Conservation (phyloP, 441 rosid species). For the Mallotus japonicus region DNA sequence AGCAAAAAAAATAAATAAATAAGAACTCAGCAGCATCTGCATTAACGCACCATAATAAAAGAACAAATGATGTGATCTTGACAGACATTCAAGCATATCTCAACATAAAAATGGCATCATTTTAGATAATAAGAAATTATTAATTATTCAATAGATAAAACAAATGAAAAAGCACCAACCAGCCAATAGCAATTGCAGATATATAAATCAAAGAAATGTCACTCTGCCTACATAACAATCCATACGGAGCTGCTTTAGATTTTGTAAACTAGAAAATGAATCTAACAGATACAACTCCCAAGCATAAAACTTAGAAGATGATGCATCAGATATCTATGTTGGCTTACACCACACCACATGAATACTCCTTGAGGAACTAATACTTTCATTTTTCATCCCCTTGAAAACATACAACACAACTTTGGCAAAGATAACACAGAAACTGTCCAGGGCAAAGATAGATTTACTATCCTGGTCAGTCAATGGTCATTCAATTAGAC, state of each 20-base stretch:
- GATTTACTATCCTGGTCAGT: not conserved
- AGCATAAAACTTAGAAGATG: not conserved
- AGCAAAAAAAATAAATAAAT: not conserved
- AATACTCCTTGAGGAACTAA: not conserved
- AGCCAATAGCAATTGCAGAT: not conserved
- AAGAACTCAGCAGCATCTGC: slow-evolving; percentile 7
- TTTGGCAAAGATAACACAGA: not conserved
- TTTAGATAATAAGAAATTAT: not conserved
- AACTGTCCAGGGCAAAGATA: not conserved
- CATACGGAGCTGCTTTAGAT: not conserved
- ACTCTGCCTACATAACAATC: not conserved
- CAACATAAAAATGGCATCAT: not conserved
- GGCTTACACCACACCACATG: not conserved
- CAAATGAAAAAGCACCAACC: not conserved
- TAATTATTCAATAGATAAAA: not conserved
- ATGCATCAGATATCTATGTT: not conserved
- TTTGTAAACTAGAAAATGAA: not conserved
- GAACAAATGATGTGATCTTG: not conserved
- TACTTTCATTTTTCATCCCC: not conserved
- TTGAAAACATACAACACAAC: not conserved
- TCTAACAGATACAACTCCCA: not conserved
- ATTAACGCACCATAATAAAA: slow-evolving; percentile 4
- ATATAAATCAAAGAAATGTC: not conserved
- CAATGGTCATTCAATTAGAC: slow-evolving; percentile 4
- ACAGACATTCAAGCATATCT: not conserved